Base-by-base conservation (phyloP, 1,139 yeast genomes). In the Pichia sp. region DNA sequence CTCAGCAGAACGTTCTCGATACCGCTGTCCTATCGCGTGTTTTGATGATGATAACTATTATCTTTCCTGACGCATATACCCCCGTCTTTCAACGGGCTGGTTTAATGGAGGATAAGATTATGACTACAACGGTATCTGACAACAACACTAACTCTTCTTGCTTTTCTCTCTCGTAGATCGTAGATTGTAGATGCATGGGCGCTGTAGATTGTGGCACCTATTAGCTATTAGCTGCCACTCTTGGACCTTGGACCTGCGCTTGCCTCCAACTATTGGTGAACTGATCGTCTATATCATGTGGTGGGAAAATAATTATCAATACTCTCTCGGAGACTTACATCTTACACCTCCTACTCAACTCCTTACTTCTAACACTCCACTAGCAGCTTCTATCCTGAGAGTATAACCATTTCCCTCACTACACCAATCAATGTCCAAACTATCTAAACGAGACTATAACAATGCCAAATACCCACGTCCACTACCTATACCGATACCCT, bases 71-170 rank as follows among this genome's bases (percentile, higher is more conserved):
- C 47, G 32, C 41, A 30, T 39, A 34, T 37, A 39, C 39, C 42
- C 47, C 38, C 43, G 41, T 44, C 45, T 45, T 45, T 39, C 44
- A 37, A 35, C 45, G 44, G 38, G 42, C 38, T 39, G 42, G 48
- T 39, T 34, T 37, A 36, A 38, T 46, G 49, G 45, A 37, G 46
- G 49, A 33, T 39, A 37, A 81, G 77, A 48, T 37, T 38, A 40
- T 74, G 96, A 88, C 97, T 87, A 87, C 96, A 87, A 87, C 97
- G 97, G 97, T 87, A 87, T 87, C 97, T 87, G 97, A 87, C 44
- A 58, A 18, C 13, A 26, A 14, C 11, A 17, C 11, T 21, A 27
- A 4, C 22, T 18, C 2, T n/a, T 5, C n/a, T 14, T 17, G 15
- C 10, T 16, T 26, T 8, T 21, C 15, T 29, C 13, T 14, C 15